Base-by-base conservation (phyloP, 495 filamentous ascomycete genomes). In the Neurospora tetraspora region DNA sequence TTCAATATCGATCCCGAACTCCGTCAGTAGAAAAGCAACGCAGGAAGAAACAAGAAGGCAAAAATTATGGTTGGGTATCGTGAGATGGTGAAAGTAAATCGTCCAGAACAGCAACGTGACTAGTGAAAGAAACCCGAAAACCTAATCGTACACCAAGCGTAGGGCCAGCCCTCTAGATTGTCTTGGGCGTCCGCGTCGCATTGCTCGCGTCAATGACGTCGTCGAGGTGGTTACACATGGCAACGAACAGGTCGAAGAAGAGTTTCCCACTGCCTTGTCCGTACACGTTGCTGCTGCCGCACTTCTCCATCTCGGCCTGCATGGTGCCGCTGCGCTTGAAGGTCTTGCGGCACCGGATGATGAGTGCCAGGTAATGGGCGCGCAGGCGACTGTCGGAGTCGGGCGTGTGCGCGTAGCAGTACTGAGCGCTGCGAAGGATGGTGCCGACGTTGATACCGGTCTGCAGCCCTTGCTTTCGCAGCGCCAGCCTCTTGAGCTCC, bases 161-260 rank as follows among this genome's bases (percentile, higher is more conserved):
- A 69, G 68, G 72, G 73, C 74, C 59, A 69, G 11, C 76, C 77
- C 74, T 71, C 83, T 76, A 86, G 79, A 86, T 83, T 68, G 85
- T 85, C 83, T 82, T 84, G 38, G 85, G 84, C 68, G 83, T 84
- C 72, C 83, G 81, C 53, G 27, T 65, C 12, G 81, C 78, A 73
- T 86, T 65, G 81, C 78, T 84, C 79, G 83, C 83, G 38, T 93
- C 91, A 83, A 89, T 88, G 82, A 97, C 87, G 82, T 97, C 93
- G 86, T 97, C 93, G 79, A 97, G 90, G 85, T 96, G 93, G 84
- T 96, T 97, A 87, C 93, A 96, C 92, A 98, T 92, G 74, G 94
- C 93, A 77, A 97, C 94, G 82, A 97, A 98, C 81, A 98, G 86
- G 87, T 97, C 94, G 84, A 98, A 97, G 87, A 97, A 98, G 80